Evolutionary conservation across 208 protist species (phyloP), one percentile per base, ranked within the genome.

Genomic region (Jaenimonas drosophilae): DNA sequence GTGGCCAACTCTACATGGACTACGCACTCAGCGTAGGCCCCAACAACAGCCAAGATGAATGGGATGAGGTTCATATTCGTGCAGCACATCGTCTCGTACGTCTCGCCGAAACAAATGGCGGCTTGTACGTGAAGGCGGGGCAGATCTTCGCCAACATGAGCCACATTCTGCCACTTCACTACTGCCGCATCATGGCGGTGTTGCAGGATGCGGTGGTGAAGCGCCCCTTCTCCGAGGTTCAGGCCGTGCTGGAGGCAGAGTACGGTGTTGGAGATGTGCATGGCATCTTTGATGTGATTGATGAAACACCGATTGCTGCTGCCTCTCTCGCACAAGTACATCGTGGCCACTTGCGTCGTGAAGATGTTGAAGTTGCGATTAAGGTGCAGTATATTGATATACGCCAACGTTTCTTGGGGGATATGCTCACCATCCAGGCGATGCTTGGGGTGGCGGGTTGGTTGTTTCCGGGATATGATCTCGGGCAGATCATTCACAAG

Each of bases 321-420:
- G 88, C 88, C 5, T 94, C 85, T 5, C 79, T 96, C 17, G 88
- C 88, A 7, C 88, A 96, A 54, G 88, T 96, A 4, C 88, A 95
- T 53, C 73, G 74, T 23, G 79, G 59, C n/a, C 56, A 34, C 14
- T 61, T 91, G 19, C 66, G 44, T 21, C 52, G 68, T 16, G 71
- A 81, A 23, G 61, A 79, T 27, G 37, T 54, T 17, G 82, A 96
- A 5, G 93, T 98, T 0, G 96, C 96, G 9, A 82, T 98, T 29
- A 98, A 98, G 76, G 88, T 97, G 37, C 91, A 96, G 70, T 92
- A 93, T 63, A 76, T 90, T 46, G 82, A 88, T 46, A 69, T 95
- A 33, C 75, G 68, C 0, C 64, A 85, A 52, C 75, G 82, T 19
- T 94, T 96, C 55, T 42, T 55, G n/a, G 83, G 76, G 0, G 88